phyloP scores from a whole-genome alignment of 441 rosid species.

The Arabidopsis hybrid region DNA sequence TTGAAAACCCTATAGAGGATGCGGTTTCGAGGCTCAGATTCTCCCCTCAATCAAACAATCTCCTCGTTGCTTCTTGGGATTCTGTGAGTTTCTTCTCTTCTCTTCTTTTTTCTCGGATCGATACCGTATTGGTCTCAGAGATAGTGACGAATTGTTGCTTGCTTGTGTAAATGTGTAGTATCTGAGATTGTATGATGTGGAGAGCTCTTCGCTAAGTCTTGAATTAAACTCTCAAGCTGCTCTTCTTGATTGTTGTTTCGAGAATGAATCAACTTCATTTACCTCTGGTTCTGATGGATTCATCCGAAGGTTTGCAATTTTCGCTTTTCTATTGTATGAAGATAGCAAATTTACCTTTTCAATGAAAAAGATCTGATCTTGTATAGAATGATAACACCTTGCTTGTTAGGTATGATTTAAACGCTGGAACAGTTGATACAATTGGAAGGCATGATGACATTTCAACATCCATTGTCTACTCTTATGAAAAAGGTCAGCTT shows the following conservation, averaged over 20 bases:
- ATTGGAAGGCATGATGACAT: constrained; percentile 25
- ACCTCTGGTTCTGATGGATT: constrained; percentile 15
- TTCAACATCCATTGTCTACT: constrained; percentile 66
- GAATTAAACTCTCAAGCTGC: constrained; percentile 7
- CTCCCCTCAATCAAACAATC: constrained; percentile 77
- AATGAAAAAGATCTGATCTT: background rate
- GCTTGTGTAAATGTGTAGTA: constrained; percentile 43
- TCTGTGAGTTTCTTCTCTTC: constrained; percentile 56
- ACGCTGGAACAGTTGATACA: background rate
- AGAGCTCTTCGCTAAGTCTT: constrained; percentile 10
- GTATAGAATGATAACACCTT: background rate
- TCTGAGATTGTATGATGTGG: constrained; percentile 53
- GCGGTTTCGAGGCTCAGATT: constrained; percentile 77
- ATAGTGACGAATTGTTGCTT: background rate
- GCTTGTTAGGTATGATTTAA: constrained; percentile 23
- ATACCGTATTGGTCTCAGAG: background rate
- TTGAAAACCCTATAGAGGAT: constrained; percentile 65
- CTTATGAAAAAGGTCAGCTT: constrained; percentile 60
- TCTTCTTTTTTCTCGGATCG: background rate
- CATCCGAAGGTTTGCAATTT: constrained; percentile 26
- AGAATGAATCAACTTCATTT: constrained; percentile 56
- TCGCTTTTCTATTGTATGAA: constrained; percentile 3
- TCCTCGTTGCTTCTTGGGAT: constrained; percentile 94
- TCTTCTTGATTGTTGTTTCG: constrained; percentile 72
- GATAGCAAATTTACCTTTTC: background rate